Base-by-base conservation (phyloP, 129 eudicot genomes). In the Flaveria brownii region DNA sequence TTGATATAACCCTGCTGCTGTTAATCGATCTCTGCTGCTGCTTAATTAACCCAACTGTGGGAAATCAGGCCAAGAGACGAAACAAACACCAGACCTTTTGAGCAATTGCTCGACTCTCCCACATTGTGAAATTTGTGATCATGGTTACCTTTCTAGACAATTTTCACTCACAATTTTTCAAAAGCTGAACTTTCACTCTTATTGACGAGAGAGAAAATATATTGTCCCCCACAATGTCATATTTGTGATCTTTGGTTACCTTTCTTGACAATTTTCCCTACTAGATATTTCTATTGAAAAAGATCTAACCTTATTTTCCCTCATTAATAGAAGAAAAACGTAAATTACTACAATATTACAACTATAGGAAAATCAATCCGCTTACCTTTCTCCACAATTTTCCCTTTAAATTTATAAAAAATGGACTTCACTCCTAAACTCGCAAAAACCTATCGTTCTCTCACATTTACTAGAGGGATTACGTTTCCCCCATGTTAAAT, bases 161-260 rank as follows among this genome's bases (percentile, higher is more conserved):
- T 54, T 54, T 54, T 54, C 25, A 23, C 26, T 54, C n/a, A 22
- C 9, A 22, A 9, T 10, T 23, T 60, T 2, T 1, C 4, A 60
- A 25, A 60, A 25, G 26, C 16, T 26, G 39, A 57, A 7, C 66
- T 60, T 12, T 25, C 15, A 4, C 12, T 59, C 36, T 2, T 59
- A 18, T 8, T 56, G 2, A 18, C 1, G 30, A 56, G 30, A 56
- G 61, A 9, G 25, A 56, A 56, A 1, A 20, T 2, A 51, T 56
- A 20, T 4, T 2, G 30, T n/a, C 16, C 64, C 64, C 64, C 33
- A 3, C 36, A 59, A 22, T 0, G 65, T 23, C 65, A 61, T 26
- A 13, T 61, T 61, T 59, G 65, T 12, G 30, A 59, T 61, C 42
- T 20, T 56, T 56, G 12, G 62, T 56, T n/a, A 54, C 60, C 60